Percentiles rank a stretch among this genome's conserved stretches.
Conservation (phyloP, 2,329 filamentous ascomycete species). For the Colletotrichum destructivum region DNA sequence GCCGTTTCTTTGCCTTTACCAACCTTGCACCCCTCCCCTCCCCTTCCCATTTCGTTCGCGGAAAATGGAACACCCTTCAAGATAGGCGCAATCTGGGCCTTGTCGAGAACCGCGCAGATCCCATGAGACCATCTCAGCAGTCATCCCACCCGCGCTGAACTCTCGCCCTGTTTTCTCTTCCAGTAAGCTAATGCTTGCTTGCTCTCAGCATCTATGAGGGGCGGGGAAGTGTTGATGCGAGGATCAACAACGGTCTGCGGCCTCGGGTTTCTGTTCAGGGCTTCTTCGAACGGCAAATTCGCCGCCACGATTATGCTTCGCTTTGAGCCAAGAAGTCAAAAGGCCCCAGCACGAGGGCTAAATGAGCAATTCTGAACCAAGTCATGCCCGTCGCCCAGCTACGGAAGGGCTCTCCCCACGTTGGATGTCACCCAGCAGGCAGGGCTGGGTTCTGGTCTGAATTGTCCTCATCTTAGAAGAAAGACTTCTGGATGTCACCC, state of each 20-base stretch:
- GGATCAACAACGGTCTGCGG: not conserved
- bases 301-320: not conserved
- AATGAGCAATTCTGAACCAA: not conserved
- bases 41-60: not conserved
- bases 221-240: not conserved
- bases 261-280: not conserved
- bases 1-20: not conserved
- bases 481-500: not conserved
- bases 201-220: not conserved
- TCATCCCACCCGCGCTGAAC: not conserved
- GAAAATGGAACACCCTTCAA: not conserved
- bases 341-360: not conserved
- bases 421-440: not conserved
- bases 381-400: constrained; percentile 7
- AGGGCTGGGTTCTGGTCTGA: not conserved
- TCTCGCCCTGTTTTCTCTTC: not conserved
- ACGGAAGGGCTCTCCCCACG: not conserved
- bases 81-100: not conserved
- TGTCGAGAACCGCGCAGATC: constrained; percentile 20
- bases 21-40: not conserved
- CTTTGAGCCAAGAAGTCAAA: not conserved
- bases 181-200: constrained; percentile 2
- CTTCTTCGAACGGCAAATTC: not conserved
- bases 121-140: not conserved
- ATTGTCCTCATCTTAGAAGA: not conserved